Evolutionary conservation across 371 early-diverging fungal genomes (phyloP), one percentile per base, ranked within the genome.

Genomic region (Chytridium lagenaria): DNA sequence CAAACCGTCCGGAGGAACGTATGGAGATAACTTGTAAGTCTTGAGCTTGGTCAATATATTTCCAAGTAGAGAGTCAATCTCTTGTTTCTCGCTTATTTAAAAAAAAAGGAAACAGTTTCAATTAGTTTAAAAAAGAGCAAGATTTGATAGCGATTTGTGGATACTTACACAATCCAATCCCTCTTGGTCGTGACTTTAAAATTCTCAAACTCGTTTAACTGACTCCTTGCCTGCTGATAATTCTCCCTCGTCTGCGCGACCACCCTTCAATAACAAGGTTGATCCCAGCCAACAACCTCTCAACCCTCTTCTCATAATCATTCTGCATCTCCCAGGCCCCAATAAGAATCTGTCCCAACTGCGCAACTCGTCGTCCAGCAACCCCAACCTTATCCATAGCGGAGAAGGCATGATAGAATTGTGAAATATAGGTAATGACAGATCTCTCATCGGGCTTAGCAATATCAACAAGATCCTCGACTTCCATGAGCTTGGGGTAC

Each of bases 351-450:
- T 94, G 92, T 22, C 94, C 94, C 75, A 98, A 91, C 79, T 95
- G 94, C 34, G 92, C 92, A 31, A 98, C 91, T 51, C 98, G 92
- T 70, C 98, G 88, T 23, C 95, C 94, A 1, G 97, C 96, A 0
- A 91, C 90, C 67, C 93, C 97, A 26, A 92, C 88, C 77, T 92
- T 95, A 76, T 91, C 93, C 36, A 92, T 87, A 30, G 91, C 90
- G 19, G 95, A 93, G 72, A 97, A 97, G 7, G 97, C 97, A 78
- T 98, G 98, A 87, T 96, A 99, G 80, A 98, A 99, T 82, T 96
- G 94, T 10, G 98, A 96, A 16, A 99, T 95, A 78, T 99, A 99
- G 44, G 99, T 98, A 94, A 98, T 97, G 37, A 99, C 90, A 1
- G 98, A 98, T 38, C 92, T 90, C 72, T 98, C 97, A 86, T 99